These are phyloP conservation scores for Lentinula raphanica DNA, from an alignment of 768 basidiomycete species.

Conservation along the genomic window DNA sequence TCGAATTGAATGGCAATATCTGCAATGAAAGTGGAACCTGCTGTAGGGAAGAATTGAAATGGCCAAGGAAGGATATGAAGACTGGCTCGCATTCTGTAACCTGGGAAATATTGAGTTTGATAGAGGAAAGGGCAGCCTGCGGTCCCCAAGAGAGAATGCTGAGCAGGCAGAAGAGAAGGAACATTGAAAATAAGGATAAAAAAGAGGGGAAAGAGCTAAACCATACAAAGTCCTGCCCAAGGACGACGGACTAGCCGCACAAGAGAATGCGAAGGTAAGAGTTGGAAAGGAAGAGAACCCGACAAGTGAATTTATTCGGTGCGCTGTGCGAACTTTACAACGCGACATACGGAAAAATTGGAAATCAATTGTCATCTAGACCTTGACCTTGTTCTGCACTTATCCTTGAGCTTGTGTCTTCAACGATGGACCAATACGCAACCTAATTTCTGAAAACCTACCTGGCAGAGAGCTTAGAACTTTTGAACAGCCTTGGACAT, in stretches of 20 bases:
- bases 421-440: not conserved
- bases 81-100: conserved; percentile 53
- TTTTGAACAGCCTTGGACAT: too few species aligned
- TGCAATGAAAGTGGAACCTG: conserved; percentile 40
- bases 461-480: too few species aligned
- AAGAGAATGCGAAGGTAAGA: conserved; percentile 18
- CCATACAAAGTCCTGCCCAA: conserved; percentile 21
- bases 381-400: too few species aligned
- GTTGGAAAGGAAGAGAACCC: conserved; percentile 16
- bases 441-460: too few species aligned
- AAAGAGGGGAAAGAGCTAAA: conserved; percentile 10
- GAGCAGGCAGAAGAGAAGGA: conserved; percentile 25
- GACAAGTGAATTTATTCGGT: not conserved
- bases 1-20: conserved; percentile 50
- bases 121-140: conserved; percentile 33
- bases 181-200: conserved; percentile 17
- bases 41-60: conserved; percentile 21
- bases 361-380: too few species aligned
- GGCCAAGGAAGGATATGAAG: conserved; percentile 39
- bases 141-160: conserved; percentile 29
- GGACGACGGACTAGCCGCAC: conserved; percentile 29
- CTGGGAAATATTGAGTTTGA: conserved; percentile 35
- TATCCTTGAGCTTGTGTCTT: too few species aligned
- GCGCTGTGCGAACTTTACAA: conserved; percentile 10
- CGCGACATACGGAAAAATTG: too few species aligned